Conservation (phyloP, 2,329 filamentous ascomycete species). For the Microcyclospora pomicola region DNA sequence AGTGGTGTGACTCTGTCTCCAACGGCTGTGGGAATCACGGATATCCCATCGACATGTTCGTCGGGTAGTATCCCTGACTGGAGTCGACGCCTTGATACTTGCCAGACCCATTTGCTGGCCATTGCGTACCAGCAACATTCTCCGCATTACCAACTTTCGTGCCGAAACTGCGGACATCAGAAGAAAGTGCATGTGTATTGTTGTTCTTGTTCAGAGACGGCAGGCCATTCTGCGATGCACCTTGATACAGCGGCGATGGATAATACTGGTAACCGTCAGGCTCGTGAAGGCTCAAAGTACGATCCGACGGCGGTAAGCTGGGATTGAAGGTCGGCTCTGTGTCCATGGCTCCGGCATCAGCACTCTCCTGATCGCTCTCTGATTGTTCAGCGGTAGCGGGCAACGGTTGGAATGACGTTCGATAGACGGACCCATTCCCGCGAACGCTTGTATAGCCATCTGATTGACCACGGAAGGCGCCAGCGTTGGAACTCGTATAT, state of each 20-base stretch:
- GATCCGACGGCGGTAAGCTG: slow-evolving; percentile 28
- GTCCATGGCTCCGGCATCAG: slow-evolving; percentile 19
- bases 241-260: slow-evolving; percentile 31
- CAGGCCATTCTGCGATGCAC: slow-evolving; percentile 13
- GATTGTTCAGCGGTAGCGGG: slow-evolving; percentile 21
- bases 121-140: slow-evolving; percentile 20
- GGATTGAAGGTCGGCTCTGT: slow-evolving; percentile 22
- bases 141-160: slow-evolving; percentile 23
- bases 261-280: slow-evolving; percentile 35
- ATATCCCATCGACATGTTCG: slow-evolving; percentile 27
- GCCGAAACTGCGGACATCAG: slow-evolving; percentile 14
- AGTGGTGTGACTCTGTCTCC: too few relatives aligned
- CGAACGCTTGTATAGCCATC: slow-evolving; percentile 7
- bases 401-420: slow-evolving; percentile 1
- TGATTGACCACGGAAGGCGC: slow-evolving; percentile 14
- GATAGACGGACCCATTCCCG: background rate
- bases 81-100: slow-evolving; percentile 34
- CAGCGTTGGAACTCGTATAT: slow-evolving; percentile 18
- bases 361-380: slow-evolving; percentile 29
- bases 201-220: slow-evolving; percentile 4
- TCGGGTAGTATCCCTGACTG: slow-evolving; percentile 33
- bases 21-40: slow-evolving; percentile 1
- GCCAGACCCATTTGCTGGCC: slow-evolving; percentile 27
- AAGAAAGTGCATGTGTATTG: slow-evolving; percentile 11
- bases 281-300: slow-evolving; percentile 26